Base-by-base conservation (phyloP, 164 flowering plant genomes). In the Annona cherimola region DNA sequence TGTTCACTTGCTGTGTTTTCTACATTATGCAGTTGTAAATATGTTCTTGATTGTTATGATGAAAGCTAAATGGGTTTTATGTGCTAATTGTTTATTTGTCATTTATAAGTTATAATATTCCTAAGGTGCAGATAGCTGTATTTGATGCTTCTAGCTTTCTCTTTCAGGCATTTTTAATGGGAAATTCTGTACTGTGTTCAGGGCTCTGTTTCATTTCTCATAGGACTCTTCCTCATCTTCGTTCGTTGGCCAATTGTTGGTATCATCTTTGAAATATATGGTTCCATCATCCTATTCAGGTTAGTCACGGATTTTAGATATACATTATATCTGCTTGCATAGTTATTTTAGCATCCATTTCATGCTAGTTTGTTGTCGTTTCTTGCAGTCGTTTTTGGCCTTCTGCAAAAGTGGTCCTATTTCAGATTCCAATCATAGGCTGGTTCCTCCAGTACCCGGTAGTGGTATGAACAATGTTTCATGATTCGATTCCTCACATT, bases 231-330 rank as follows among this genome's bases (percentile, higher is more conserved):
- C 69, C 80, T 91, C 69, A 79, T 91, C 67, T 88, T 89, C 77
- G 89, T 88, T 67, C 92, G 94, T 45, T 91, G 93, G 93, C 97
- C 94, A 59, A 78, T 91, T 66, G 76, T 80, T 69, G 97, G 94
- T 14, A 89, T 91, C 65, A 65, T 88, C 64, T 70, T 89, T 59
- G 90, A 91, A 79, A 78, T 86, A 61, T 91, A 86, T 83, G 93
- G 93, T 60, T 81, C 85, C 61, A 42, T 89, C 71, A 76, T 80
- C 67, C 86, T 91, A 67, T 91, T 91, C 69, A 81, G 93, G 97
- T 89, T 76, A 70, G 89, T 81, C 73, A 75, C 65, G 63, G 18
- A 5, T 69, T 54, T 66, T 62, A 50, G 61, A 42, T 73, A 19
- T 16, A 43, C 41, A 35, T 39, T 57, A 5, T 39, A 26, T 26